Evolutionary conservation across 1,284 basidiomycete species (phyloP).

Genomic region (Clitocybe nebularis): DNA sequence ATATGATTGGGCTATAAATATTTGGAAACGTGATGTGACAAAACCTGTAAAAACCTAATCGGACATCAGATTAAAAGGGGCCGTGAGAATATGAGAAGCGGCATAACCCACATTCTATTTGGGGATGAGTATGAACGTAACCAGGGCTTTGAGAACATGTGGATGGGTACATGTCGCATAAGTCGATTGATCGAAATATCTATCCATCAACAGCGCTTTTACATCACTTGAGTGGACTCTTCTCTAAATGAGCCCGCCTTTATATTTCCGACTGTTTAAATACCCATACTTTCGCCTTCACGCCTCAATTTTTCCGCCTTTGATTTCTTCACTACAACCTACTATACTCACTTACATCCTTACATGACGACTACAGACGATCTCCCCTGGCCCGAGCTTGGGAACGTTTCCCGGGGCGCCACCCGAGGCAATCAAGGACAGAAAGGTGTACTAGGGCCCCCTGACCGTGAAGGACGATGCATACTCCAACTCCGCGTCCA

Average conservation of each 20-base stretch:
- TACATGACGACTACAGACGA: slow-evolving; percentile 63
- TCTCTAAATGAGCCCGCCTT: slow-evolving; percentile 13
- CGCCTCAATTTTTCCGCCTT: slow-evolving; percentile 17
- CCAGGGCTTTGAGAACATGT: slow-evolving; percentile 25
- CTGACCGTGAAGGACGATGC: slow-evolving; percentile 67
- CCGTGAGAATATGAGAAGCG: slow-evolving; percentile 11
- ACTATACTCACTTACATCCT: slow-evolving; percentile 23
- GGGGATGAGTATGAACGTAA: slow-evolving; percentile 19
- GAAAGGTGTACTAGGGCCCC: slow-evolving; percentile 65
- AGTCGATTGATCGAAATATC: slow-evolving; percentile 15
- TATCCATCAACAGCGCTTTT: slow-evolving; percentile 7
- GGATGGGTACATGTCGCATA: slow-evolving; percentile 28
- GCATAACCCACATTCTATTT: slow-evolving; percentile 11
- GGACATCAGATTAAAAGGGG: neutral
- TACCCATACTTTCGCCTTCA: slow-evolving; percentile 11
- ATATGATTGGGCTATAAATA: neutral
- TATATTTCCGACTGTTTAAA: slow-evolving; percentile 18
- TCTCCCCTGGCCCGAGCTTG: slow-evolving; percentile 78
- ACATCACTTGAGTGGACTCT: slow-evolving; percentile 4
- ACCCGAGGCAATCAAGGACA: slow-evolving; percentile 80
- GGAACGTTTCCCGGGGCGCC: slow-evolving; percentile 78
- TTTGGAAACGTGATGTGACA: neutral
- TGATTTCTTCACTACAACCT: slow-evolving; percentile 21
- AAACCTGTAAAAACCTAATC: neutral
- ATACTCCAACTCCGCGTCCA: slow-evolving; percentile 73